Base-by-base conservation (phyloP, 768 basidiomycete genomes). In the Pulveroboletus ravenelii region DNA sequence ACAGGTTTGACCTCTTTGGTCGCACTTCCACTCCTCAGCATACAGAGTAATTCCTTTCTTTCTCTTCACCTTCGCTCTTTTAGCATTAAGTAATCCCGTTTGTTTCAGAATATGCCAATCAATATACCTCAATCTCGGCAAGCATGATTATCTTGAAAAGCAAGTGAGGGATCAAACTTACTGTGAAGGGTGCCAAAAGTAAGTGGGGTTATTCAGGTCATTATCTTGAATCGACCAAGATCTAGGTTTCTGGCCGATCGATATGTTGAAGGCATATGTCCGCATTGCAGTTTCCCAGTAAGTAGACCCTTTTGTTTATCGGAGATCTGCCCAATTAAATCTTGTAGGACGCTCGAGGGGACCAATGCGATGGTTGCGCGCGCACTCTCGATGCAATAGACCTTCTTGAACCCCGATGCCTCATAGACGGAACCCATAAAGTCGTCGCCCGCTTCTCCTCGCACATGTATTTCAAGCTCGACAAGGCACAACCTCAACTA, bases 251-350 rank as follows among this genome's bases (percentile, higher is more conserved):
- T 99, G 32, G 96, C 96, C 17, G 96, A 99, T 71, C 87, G 96
- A 48, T 98, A 88, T 70, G 94, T 98, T 0, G 95, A 98, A 69
- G 96, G 96, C n/a, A 91, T 82, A 31, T 99, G 96, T 65, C 96
- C 96, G 1, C 79, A 96, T 69, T 98, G 96, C 64, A 80, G 78
- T 42, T 93, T 84, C 56, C 87, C 93, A 52, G 89, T 89, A 52
- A 57, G 78, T 47, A 39, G 30, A 40, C 3, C 12, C 23, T 20
- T 39, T 6, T 62, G 12, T 13, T 20, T 18, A 9, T 27, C 41
- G 17, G 46, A 45, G 47, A 35, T 31, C 32, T 15, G 20, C 1
- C 34, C 27, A 13, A 51, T 20, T 6, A 38, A 40, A 55, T 25
- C 7, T 35, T 41, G 17, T 49, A 92, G 87, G 96, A 97, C 61